phyloP scores from a whole-genome alignment of 805 yeast genomes.

The Metschnikowia anglica region DNA sequence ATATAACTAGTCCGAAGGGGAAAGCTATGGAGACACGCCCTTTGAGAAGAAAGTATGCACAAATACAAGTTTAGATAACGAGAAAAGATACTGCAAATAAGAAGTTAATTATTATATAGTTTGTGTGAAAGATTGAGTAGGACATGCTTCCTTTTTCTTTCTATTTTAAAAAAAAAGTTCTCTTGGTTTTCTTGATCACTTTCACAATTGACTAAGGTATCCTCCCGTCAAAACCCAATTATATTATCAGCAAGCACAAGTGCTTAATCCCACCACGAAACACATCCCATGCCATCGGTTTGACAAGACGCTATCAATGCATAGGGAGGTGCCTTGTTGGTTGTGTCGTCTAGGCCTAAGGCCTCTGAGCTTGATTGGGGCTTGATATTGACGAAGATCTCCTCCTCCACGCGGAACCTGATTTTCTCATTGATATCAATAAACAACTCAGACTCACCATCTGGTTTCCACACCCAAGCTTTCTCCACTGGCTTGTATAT shows the following conservation, averaged over 20 bases:
- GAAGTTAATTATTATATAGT: no score
- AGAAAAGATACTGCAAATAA: not conserved
- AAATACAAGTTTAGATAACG: not conserved
- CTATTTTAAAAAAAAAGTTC: no score
- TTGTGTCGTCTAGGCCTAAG: slow-evolving; percentile 35
- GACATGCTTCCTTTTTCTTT: no score
- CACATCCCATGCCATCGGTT: slow-evolving; percentile 94
- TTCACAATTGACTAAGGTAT: not conserved
- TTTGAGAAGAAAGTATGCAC: not conserved
- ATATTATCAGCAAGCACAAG: not conserved
- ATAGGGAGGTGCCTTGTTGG: slow-evolving; percentile 68
- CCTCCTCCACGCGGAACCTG: slow-evolving; percentile 88
- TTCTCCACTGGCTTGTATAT: slow-evolving; percentile 69
- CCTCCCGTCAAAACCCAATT: not conserved
- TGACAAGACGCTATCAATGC: slow-evolving; percentile 88
- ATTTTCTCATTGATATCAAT: slow-evolving; percentile 90
- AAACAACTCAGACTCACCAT: slow-evolving; percentile 71
- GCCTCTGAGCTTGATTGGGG: slow-evolving; percentile 68
- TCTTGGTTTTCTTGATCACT: no score
- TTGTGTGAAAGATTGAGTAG: no score
- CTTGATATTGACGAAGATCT: slow-evolving; percentile 76
- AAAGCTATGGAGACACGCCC: not conserved
- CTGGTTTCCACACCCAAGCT: slow-evolving; percentile 94
- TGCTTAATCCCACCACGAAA: slow-evolving; percentile 90
- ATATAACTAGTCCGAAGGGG: slow-evolving; percentile 57